Evolutionary conservation across 768 basidiomycete genomes (phyloP).

Genomic region (Trametes gibbosa): DNA sequence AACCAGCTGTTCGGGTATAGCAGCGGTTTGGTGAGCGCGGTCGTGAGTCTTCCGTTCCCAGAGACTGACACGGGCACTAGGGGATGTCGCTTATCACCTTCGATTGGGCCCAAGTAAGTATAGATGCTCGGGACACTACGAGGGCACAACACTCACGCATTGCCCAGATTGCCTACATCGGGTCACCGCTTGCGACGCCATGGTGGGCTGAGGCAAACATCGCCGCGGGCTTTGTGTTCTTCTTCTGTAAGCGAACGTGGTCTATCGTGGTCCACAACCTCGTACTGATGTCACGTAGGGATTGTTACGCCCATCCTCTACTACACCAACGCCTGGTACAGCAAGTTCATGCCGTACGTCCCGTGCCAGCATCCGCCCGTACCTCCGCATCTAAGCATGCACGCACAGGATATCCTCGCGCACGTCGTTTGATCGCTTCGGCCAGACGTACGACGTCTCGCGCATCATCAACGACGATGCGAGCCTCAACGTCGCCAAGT

Average conservation of each 20-base stretch:
- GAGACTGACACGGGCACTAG: conserved; percentile 7
- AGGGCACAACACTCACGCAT: not conserved
- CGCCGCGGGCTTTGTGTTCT: conserved; percentile 42
- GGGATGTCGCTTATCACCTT: conserved; percentile 70
- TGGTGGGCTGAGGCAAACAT: conserved; percentile 81
- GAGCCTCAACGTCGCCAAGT: conserved; percentile 36
- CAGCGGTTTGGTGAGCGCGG: conserved; percentile 8
- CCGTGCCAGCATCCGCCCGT: not conserved
- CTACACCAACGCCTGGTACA: conserved; percentile 38
- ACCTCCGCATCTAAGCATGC: not conserved
- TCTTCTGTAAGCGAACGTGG: conserved; percentile 36
- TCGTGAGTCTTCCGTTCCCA: conserved; percentile 12
- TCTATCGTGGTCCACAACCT: not conserved
- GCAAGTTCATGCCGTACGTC: conserved; percentile 36
- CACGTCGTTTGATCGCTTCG: conserved; percentile 43
- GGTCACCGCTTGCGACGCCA: conserved; percentile 63
- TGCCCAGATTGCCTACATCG: conserved; percentile 57
- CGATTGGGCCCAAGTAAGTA: conserved; percentile 54
- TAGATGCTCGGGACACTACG: not conserved
- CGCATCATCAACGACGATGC: conserved; percentile 36
- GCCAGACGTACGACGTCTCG: conserved; percentile 39
- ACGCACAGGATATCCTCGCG: conserved; percentile 30
- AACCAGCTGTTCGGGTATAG: conserved; percentile 56
- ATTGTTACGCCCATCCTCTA: conserved; percentile 39
- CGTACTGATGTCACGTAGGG: conserved; percentile 25